Base-by-base conservation (phyloP, 2,329 filamentous ascomycete genomes). In the Tolypocladium sp. region DNA sequence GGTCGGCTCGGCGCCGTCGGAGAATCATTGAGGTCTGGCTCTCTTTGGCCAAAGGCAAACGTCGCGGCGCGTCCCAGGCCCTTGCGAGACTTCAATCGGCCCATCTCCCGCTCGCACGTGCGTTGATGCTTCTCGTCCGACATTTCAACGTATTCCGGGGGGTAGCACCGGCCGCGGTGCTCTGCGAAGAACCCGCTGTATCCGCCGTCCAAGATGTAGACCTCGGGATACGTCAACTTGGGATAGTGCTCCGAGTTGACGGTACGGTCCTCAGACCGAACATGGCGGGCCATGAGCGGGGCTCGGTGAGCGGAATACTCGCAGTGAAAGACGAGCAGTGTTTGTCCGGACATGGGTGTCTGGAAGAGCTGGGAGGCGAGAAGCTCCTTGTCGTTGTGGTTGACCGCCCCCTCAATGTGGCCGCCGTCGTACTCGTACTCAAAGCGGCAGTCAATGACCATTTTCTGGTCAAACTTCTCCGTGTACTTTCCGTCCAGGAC, bases 361-460 rank as follows among this genome's bases (percentile, higher is more conserved):
- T 85, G 77, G 73, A 99, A 96, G 55, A 99, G 83, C 65, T 92
- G 86, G 58, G 80, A 80, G 10, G 91, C 86, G 60, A 99, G 81
- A 61, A 89, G 77, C 68, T 99, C 93, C 76, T 97, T 97, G 77
- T 97, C 91, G 75, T 96, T 97, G 79, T 92, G 94, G 79, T 99
- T 99, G 76, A 96, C 81, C 51, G 94, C 94, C 22, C 90, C 90
- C 65, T 92, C 84, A 70, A 99, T 97, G 73, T 99, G 94, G 40
- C 94, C 94, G 59, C 94, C 94, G 20, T 96, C 89, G 71, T 95
- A 99, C 76, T 99, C 94, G 73, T 99, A 99, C 79, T 99, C 94
- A 71, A 99, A 99, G 25, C 94, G 90, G 73, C 94, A 99, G 74
- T 99, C 94, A 68, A 99, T 88, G 68, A 99, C 82, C 74, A 96